These are phyloP conservation scores for Pneumocystis oryctolagi DNA, from an alignment of 1,139 yeast genomes.

Conservation along the genomic window DNA sequence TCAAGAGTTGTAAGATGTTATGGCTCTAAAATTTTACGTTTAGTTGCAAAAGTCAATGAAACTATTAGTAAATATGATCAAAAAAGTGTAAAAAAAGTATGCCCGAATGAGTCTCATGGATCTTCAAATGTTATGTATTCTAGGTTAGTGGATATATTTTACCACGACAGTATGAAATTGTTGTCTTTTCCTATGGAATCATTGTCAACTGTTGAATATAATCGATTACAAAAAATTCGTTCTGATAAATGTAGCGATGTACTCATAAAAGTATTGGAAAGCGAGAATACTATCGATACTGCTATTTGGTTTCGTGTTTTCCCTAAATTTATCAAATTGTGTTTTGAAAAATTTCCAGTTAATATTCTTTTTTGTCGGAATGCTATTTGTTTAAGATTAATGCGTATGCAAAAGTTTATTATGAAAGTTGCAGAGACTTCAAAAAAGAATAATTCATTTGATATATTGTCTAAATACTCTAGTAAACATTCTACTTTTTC, in stretches of 20 bases:
- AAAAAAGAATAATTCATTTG: constrained; percentile 13
- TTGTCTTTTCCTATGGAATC: constrained; percentile 27
- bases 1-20: constrained; percentile 58
- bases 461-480: constrained; percentile 21
- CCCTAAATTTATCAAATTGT: constrained; percentile 55
- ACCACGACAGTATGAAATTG: constrained; percentile 37
- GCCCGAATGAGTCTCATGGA: not conserved
- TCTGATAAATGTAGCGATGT: constrained; percentile 43
- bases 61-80: constrained; percentile 40
- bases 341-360: constrained; percentile 75
- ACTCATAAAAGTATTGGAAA: constrained; percentile 61
- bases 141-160: constrained; percentile 7
- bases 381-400: constrained; percentile 77
- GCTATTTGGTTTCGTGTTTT: constrained; percentile 87
- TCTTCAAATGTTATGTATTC: constrained; percentile 3
- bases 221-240: constrained; percentile 50
- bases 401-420: constrained; percentile 67
- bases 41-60: constrained; percentile 73
- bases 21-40: constrained; percentile 58
- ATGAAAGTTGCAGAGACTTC: constrained; percentile 36
- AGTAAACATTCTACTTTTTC: constrained; percentile 34
- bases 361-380: constrained; percentile 89
- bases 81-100: not conserved
- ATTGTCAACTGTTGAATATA: constrained; percentile 68
- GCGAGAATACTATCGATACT: constrained; percentile 87